phyloP scores from a whole-genome alignment of 495 filamentous ascomycete species.

The Penicillium dipodomyicola region DNA sequence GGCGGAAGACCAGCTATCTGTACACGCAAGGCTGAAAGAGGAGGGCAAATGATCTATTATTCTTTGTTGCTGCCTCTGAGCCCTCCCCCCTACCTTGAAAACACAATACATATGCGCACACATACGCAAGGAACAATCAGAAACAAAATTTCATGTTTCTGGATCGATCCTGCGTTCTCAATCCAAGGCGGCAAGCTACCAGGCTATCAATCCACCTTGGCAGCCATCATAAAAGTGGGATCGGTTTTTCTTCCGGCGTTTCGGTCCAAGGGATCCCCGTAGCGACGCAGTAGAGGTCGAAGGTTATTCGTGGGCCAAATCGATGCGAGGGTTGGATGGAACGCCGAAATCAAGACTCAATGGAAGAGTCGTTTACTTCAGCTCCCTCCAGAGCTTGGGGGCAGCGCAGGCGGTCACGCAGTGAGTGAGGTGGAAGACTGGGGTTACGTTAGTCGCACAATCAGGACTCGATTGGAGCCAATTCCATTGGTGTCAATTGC shows the following conservation, averaged over 20 bases:
- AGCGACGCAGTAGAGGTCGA: conserved; percentile 10
- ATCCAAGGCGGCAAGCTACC: conserved; percentile 31
- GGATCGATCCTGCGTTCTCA: conserved; percentile 21
- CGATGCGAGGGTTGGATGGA: conserved; percentile 14
- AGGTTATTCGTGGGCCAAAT: conserved; percentile 4
- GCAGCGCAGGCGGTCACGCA: conserved; percentile 89
- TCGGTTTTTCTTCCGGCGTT: conserved; percentile 16
- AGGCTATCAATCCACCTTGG: conserved; percentile 8
- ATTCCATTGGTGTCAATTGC: not conserved
- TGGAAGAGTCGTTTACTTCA: conserved; percentile 66
- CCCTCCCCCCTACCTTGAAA: conserved; percentile 25
- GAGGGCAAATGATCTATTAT: conserved; percentile 28
- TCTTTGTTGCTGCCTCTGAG: conserved; percentile 23
- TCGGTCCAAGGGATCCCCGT: conserved; percentile 11
- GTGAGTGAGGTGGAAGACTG: conserved; percentile 97
- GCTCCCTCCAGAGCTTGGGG: conserved; percentile 85
- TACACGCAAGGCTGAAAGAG: conserved; percentile 45
- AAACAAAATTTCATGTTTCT: conserved; percentile 10
- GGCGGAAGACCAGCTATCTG: conserved; percentile 50
- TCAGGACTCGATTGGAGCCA: not conserved
- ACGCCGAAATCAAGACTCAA: conserved; percentile 15
- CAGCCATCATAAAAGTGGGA: conserved; percentile 27
- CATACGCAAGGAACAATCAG: conserved; percentile 13
- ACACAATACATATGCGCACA: conserved; percentile 33
- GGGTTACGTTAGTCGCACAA: conserved; percentile 14